A percentile compares a stretch with the other conserved stretches of the same genome.
phyloP scores from a whole-genome alignment of 495 filamentous ascomycete species.

The Neurospora terricola region DNA sequence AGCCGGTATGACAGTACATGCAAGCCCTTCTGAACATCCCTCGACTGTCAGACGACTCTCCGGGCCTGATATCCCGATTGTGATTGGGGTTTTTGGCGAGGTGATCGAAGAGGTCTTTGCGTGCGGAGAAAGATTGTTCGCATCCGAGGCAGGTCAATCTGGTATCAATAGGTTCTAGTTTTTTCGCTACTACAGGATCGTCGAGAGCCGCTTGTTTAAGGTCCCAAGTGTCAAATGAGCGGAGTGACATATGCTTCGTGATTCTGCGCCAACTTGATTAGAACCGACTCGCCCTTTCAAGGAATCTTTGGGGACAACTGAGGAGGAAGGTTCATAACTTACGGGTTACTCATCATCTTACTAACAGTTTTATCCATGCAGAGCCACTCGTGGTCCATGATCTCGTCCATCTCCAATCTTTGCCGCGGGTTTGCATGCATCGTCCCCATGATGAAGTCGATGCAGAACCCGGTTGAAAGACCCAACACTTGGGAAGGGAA shows the following conservation, averaged over 20 bases:
- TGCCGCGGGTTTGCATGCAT: not conserved
- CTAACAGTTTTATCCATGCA: not conserved
- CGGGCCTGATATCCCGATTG: not conserved
- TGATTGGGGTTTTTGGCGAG: not conserved
- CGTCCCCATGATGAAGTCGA: not conserved
- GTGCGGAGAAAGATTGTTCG: not conserved
- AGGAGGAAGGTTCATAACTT: not conserved
- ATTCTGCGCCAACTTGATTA: not conserved
- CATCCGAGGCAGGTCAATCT: not conserved
- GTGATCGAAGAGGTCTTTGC: not conserved
- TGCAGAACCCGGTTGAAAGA: not conserved
- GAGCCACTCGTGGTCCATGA: not conserved
- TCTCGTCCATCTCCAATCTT: not conserved
- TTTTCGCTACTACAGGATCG: not conserved
- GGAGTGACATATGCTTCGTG: not conserved
- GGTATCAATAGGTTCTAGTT: not conserved
- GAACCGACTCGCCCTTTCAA: not conserved
- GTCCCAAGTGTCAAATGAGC: not conserved
- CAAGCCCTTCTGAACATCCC: not conserved
- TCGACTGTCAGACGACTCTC: not conserved
- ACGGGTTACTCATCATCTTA: not conserved
- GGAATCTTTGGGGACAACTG: not conserved
- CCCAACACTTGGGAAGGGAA: not conserved
- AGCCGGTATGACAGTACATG: not conserved
- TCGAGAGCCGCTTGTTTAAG: not conserved